Evolutionary conservation across 495 filamentous ascomycete genomes (phyloP), one percentile per base, ranked within the genome.

Genomic region (Acidomyces sp.): DNA sequence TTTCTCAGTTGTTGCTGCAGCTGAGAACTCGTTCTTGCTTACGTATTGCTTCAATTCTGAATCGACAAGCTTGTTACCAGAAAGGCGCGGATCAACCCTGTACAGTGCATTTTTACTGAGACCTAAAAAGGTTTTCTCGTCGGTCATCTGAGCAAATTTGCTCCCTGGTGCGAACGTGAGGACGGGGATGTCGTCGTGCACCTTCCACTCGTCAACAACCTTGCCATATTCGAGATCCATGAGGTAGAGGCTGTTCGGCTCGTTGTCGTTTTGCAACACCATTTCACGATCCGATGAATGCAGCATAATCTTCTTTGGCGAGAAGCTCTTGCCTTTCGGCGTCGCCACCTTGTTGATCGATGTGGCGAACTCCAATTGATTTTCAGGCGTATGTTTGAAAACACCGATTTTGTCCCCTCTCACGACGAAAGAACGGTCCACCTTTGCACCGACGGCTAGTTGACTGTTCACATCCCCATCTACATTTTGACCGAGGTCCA

Each of bases 141-240:
- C 75, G 1, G 85, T 93, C 86, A 93, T 94, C 69, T 97, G 92
- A 3, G 90, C 74, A 53, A 94, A 97, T 75, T 97, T 97, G 76
- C 75, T 93, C 55, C 93, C 88, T 3, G 92, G 90, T 3, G 78
- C 84, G 61, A 96, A 93, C 4, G 77, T 85, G 15, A 80, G 75
- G 37, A 97, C 85, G 0, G 80, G 74, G 41, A 97, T 95, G 62
- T 97, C 85, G 41, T 97, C 87, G 53, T 97, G 88, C n/a, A 97
- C 72, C 51, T 93, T 95, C 90, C 90, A 97, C 60, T 97, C 92
- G 55, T 97, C 92, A 2, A 96, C 85, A n/a, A 97, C 82, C 66
- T 94, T 96, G 40, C 90, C 90, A 54, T 90, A 92, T 53, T 96
- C 92, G 44, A 97, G 66, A 65, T 97, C 90, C 90, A 97, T 95